These are phyloP conservation scores for Rhizopus arrhizus DNA, from an alignment of 371 early-diverging fungal species.

Conservation along the genomic window DNA sequence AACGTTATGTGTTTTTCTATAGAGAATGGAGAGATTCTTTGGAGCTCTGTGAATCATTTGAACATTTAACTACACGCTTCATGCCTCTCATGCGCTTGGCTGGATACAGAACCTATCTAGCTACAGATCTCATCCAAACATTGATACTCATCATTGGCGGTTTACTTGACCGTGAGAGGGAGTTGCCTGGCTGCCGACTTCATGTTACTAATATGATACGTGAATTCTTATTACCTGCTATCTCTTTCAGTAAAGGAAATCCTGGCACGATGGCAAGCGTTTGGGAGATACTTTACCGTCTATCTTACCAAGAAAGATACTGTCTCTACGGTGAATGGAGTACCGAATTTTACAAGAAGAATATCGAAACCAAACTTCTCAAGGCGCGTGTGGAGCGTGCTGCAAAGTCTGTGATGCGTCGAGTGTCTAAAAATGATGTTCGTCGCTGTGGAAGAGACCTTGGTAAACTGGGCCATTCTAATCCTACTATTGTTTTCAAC, in stretches of 20 bases:
- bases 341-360: conserved; percentile 56
- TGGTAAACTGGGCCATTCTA: conserved; percentile 80
- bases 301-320: conserved; percentile 69
- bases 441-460: conserved; percentile 82
- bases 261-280: conserved; percentile 73
- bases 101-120: conserved; percentile 54
- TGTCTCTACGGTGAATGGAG: conserved; percentile 86
- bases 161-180: conserved; percentile 36
- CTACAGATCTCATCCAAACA: conserved; percentile 45
- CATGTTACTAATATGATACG: conserved; percentile 69
- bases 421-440: conserved; percentile 81
- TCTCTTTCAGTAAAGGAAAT: conserved; percentile 69
- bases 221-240: conserved; percentile 73
- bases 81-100: conserved; percentile 53
- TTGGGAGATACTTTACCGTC: conserved; percentile 72
- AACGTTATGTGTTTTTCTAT: conserved; percentile 63
- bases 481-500: conserved; percentile 80
- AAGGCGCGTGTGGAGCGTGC: conserved; percentile 63
- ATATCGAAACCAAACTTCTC: conserved; percentile 48
- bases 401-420: conserved; percentile 67
- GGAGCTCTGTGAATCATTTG: conserved; percentile 35
- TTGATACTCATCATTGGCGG: conserved; percentile 43
- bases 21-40: conserved; percentile 56
- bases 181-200: conserved; percentile 24
- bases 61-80: conserved; percentile 50